Evolutionary conservation across 108 stramenopile genomes (phyloP).

Genomic region (Nitzschia sp.): DNA sequence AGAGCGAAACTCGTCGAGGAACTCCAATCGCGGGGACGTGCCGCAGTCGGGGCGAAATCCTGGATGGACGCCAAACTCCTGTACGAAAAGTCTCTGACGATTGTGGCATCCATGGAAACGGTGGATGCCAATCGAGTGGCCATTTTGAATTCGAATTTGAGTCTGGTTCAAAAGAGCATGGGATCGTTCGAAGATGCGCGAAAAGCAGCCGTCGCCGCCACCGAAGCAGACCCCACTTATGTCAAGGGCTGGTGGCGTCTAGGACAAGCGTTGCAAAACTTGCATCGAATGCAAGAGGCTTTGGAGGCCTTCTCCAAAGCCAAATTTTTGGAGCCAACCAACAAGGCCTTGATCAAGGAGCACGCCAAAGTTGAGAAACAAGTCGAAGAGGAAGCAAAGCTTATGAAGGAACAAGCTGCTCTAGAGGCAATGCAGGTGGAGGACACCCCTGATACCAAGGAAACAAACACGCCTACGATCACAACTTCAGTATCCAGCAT

Average conservation of each 20-base stretch:
- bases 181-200: constrained; percentile 50
- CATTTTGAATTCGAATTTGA: constrained; percentile 66
- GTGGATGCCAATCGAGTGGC: constrained; percentile 33
- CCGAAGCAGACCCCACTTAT: constrained; percentile 58
- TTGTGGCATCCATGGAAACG: constrained; percentile 24
- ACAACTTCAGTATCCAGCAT: constrained; percentile 5
- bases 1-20: constrained; percentile 70
- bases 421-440: constrained; percentile 13
- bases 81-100: constrained; percentile 69
- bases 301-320: constrained; percentile 62
- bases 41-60: constrained; percentile 54
- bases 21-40: constrained; percentile 70
- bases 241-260: constrained; percentile 82
- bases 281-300: constrained; percentile 51
- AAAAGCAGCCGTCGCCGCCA: constrained; percentile 49
- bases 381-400: constrained; percentile 51
- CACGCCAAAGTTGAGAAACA: constrained; percentile 36
- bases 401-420: constrained; percentile 31
- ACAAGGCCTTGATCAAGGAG: constrained; percentile 77
- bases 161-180: constrained; percentile 67
- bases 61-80: constrained; percentile 72
- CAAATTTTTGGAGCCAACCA: constrained; percentile 57
- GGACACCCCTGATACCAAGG: constrained; percentile 1
- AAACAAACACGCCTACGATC: constrained; percentile 4
- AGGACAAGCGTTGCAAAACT: constrained; percentile 61